Conservation (phyloP, 1,284 basidiomycete species). For the Sanguinoderma infundibulare region DNA sequence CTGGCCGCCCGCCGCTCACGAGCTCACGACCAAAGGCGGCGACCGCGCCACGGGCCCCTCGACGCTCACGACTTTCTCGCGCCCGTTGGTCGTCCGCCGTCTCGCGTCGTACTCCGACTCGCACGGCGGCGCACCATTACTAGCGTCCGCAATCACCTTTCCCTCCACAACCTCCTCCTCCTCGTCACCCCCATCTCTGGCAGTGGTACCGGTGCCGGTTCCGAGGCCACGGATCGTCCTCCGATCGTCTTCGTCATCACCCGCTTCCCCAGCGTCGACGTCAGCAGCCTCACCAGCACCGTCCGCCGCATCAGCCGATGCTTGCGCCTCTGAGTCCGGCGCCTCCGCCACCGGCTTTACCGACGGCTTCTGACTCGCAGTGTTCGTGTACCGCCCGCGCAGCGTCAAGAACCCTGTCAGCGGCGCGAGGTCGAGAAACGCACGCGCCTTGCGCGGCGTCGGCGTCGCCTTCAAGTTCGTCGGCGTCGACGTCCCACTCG, state of each 20-base stretch:
- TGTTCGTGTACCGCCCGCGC: slow-evolving; percentile 56
- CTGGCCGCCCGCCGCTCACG: neutral
- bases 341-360: slow-evolving; percentile 31
- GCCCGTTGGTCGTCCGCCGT: slow-evolving; percentile 11
- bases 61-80: slow-evolving; percentile 28
- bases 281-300: slow-evolving; percentile 30
- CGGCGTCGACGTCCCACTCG: slow-evolving; percentile 60
- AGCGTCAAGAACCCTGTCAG: slow-evolving; percentile 60
- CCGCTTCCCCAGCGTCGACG: slow-evolving; percentile 19
- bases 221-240: slow-evolving; percentile 53
- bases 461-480: slow-evolving; percentile 38
- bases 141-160: slow-evolving; percentile 21
- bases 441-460: slow-evolving; percentile 43
- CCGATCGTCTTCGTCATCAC: slow-evolving; percentile 56
- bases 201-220: slow-evolving; percentile 34
- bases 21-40: slow-evolving; percentile 22
- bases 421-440: slow-evolving; percentile 62
- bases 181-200: slow-evolving; percentile 40
- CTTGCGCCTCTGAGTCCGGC: slow-evolving; percentile 17
- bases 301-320: slow-evolving; percentile 6
- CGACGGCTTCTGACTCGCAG: slow-evolving; percentile 42
- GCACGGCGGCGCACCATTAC: neutral
- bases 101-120: slow-evolving; percentile 10
- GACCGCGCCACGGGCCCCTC: slow-evolving; percentile 14
- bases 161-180: slow-evolving; percentile 38